Evolutionary conservation across 176 grass and related monocot genomes (phyloP).

Genomic region (Musa beccarii): DNA sequence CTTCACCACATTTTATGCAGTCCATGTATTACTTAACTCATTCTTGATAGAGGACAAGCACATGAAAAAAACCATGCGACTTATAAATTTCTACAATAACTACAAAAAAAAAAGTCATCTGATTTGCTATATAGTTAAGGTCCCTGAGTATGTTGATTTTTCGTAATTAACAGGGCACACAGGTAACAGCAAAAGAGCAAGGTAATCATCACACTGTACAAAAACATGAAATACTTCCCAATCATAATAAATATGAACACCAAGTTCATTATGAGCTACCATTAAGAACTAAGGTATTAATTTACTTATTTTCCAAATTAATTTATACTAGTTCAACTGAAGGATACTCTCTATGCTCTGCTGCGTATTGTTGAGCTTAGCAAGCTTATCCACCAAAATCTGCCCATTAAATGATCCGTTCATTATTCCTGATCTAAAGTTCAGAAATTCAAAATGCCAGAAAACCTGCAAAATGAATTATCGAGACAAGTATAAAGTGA

Average conservation of each 20-base stretch:
- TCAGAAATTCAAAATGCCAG: constrained; percentile 4
- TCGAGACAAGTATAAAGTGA: neutral
- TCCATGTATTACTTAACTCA: too few relatives aligned
- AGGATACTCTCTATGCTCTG: constrained; percentile 99
- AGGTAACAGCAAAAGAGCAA: neutral
- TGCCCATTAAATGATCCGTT: constrained; percentile 64
- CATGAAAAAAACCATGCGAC: too few relatives aligned
- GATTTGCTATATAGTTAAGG: neutral
- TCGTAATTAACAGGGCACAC: neutral
- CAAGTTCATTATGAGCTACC: neutral
- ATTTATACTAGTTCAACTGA: constrained; percentile 19
- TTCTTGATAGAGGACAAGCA: too few relatives aligned
- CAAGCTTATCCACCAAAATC: constrained; percentile 78
- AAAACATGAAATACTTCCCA: neutral
- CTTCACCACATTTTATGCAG: too few relatives aligned
- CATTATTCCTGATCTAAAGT: constrained; percentile 30
- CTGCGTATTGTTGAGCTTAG: constrained; percentile 74
- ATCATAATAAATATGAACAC: neutral
- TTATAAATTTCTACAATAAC: too few relatives aligned
- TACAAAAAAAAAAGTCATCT: too few relatives aligned
- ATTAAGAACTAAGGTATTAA: neutral
- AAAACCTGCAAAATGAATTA: constrained; percentile 27
- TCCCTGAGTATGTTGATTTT: too few relatives aligned
- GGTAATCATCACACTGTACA: neutral
- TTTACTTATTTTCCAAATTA: neutral